These are phyloP conservation scores for Logfia minima DNA, from an alignment of 129 eudicot species.

Conservation along the genomic window DNA sequence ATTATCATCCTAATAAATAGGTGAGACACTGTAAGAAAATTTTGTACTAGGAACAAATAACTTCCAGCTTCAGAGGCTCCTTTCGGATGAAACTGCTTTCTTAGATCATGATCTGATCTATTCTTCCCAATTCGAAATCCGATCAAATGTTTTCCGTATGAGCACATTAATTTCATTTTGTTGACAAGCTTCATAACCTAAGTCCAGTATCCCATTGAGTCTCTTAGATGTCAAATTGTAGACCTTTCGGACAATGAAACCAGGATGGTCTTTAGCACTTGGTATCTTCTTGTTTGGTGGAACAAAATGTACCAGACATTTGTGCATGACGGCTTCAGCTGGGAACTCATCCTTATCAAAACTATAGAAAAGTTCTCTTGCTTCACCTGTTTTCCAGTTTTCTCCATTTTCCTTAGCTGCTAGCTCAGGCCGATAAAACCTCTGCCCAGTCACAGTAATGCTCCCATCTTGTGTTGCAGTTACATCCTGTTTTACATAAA, in stretches of 20 bases:
- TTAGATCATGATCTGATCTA: not conserved
- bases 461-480: slow-evolving; percentile 45
- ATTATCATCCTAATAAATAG: not conserved
- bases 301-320: slow-evolving; percentile 80
- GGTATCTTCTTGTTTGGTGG: slow-evolving; percentile 77
- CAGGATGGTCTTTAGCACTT: slow-evolving; percentile 63
- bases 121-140: slow-evolving; percentile 5
- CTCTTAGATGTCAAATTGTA: slow-evolving; percentile 66
- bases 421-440: slow-evolving; percentile 87
- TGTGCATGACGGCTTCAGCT: slow-evolving; percentile 91
- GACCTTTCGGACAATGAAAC: slow-evolving; percentile 76
- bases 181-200: slow-evolving; percentile 61
- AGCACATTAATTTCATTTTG: slow-evolving; percentile 70
- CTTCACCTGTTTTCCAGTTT: slow-evolving; percentile 61
- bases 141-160: slow-evolving; percentile 58
- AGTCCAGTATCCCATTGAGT: slow-evolving; percentile 64
- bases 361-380: slow-evolving; percentile 81
- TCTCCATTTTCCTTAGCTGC: slow-evolving; percentile 65
- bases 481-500: slow-evolving; percentile 54
- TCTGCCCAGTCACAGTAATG: slow-evolving; percentile 76
- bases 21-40: not conserved
- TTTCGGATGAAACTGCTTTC: not conserved
- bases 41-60: not conserved
- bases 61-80: not conserved
- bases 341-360: slow-evolving; percentile 79